Conservation (phyloP, 768 basidiomycete genomes). For the Fomitopsis serialis region DNA sequence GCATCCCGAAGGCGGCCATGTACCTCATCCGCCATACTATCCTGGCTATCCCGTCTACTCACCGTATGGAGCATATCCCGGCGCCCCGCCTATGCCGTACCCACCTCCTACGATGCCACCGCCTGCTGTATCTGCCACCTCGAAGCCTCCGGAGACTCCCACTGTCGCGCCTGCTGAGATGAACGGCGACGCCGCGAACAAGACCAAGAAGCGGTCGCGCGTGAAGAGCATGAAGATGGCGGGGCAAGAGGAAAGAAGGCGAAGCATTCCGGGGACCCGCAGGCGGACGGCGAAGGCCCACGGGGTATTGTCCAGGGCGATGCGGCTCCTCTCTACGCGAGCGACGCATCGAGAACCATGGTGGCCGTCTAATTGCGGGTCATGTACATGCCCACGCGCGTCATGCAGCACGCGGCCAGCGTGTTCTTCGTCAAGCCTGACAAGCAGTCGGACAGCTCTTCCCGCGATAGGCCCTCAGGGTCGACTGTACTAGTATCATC, state of each 20-base stretch:
- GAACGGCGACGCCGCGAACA: slow-evolving; percentile 22
- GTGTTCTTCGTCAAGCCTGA: neutral
- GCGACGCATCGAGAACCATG: slow-evolving; percentile 11
- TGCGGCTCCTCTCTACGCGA: slow-evolving; percentile 9
- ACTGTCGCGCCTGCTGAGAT: slow-evolving; percentile 4
- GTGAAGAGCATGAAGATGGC: slow-evolving; percentile 23
- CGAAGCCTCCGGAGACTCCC: slow-evolving; percentile 17
- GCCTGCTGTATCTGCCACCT: slow-evolving; percentile 16
- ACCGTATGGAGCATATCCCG: slow-evolving; percentile 26
- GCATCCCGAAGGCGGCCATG: slow-evolving; percentile 27
- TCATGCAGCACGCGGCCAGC: neutral
- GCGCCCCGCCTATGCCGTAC: slow-evolving; percentile 16
- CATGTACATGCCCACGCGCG: neutral
- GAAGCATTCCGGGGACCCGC: slow-evolving; percentile 18
- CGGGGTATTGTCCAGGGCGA: slow-evolving; percentile 7
- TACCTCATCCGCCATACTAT: slow-evolving; percentile 29
- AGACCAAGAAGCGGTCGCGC: slow-evolving; percentile 22
- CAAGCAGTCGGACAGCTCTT: neutral
- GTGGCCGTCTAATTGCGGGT: slow-evolving; percentile 6
- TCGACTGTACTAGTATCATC: neutral
- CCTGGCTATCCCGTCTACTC: slow-evolving; percentile 34
- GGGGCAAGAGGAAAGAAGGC: slow-evolving; percentile 28
- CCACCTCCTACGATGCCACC: slow-evolving; percentile 12
- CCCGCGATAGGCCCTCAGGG: neutral
- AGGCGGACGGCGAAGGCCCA: slow-evolving; percentile 3